These are phyloP conservation scores for Sporisorium sorghi DNA, from an alignment of 1,284 basidiomycete genomes.

Conservation along the genomic window DNA sequence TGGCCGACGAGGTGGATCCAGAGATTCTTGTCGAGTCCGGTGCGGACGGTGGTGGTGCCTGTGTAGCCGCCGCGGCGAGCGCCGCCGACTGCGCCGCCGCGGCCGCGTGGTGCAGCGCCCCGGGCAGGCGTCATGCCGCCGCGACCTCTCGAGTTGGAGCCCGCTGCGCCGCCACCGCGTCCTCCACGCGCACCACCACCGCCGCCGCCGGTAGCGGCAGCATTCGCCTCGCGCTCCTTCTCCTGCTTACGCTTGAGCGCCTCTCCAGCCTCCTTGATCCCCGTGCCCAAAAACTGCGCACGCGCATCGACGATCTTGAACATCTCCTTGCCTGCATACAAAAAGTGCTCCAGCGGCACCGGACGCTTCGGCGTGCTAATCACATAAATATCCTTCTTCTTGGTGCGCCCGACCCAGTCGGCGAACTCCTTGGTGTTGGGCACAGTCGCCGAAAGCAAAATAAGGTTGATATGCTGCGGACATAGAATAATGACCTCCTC, in stretches of 20 bases:
- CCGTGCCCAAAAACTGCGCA: constrained; percentile 76
- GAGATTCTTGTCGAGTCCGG: constrained; percentile 84
- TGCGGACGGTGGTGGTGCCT: constrained; percentile 36
- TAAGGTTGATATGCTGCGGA: constrained; percentile 66
- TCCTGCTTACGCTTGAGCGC: constrained; percentile 92
- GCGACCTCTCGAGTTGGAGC: constrained; percentile 48
- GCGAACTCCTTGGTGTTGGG: constrained; percentile 99
- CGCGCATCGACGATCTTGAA: constrained; percentile 91
- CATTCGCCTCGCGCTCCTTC: constrained; percentile 85
- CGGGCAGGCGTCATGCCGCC: constrained; percentile 59
- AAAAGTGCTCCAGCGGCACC: constrained; percentile 94
- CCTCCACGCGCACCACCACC: constrained; percentile 76
- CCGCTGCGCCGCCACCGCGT: constrained; percentile 58
- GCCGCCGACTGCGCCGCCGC: constrained; percentile 72
- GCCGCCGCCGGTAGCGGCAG: constrained; percentile 76
- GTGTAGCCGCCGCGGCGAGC: constrained; percentile 71
- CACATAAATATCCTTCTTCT: constrained; percentile 99
- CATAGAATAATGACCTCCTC: constrained; percentile 93
- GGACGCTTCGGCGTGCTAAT: constrained; percentile 96
- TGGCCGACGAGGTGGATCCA: constrained; percentile 92
- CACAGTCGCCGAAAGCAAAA: constrained; percentile 95
- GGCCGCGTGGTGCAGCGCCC: constrained; percentile 69
- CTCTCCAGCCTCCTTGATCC: constrained; percentile 83
- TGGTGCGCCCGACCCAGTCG: constrained; percentile 98
- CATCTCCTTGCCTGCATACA: constrained; percentile 90